A percentile compares a stretch with the other conserved stretches of the same genome.
phyloP scores from a whole-genome alignment of 352 stramenopile genomes.

The Phytophthora chlamydospora region DNA sequence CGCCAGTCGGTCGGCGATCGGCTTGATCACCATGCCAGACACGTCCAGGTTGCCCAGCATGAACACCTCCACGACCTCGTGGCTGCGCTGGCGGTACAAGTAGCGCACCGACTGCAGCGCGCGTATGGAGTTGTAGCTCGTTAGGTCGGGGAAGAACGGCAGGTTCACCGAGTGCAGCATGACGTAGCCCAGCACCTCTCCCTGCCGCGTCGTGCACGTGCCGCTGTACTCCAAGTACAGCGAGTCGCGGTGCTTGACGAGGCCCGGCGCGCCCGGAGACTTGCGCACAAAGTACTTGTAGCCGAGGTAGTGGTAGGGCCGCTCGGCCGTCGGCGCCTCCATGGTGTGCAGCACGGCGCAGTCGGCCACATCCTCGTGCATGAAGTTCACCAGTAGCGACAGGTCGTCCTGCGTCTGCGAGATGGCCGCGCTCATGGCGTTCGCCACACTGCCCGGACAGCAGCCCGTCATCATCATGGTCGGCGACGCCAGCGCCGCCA shows the following conservation, averaged over 20 bases:
- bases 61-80: constrained; percentile 58
- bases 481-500: constrained; percentile 27
- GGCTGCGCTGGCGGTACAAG: constrained; percentile 50
- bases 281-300: constrained; percentile 67
- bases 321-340: constrained; percentile 34
- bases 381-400: constrained; percentile 50
- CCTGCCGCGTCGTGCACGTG: constrained; percentile 34
- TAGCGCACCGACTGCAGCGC: constrained; percentile 46
- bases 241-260: constrained; percentile 56
- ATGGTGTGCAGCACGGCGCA: constrained; percentile 36
- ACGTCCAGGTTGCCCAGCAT: constrained; percentile 52
- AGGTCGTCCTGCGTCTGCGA: constrained; percentile 53
- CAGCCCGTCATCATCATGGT: constrained; percentile 57
- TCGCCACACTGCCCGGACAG: constrained; percentile 48
- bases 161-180: constrained; percentile 60
- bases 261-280: constrained; percentile 35
- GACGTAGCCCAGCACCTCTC: constrained; percentile 54
- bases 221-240: constrained; percentile 56
- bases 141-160: constrained; percentile 46
- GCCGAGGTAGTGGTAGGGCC: constrained; percentile 55
- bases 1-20: constrained; percentile 40
- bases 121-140: constrained; percentile 55
- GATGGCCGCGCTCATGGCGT: constrained; percentile 48
- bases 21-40: constrained; percentile 41
- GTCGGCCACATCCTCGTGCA: constrained; percentile 42